Evolutionary conservation across 139 green algal species (phyloP).

Genomic region (Mychonastes homosphaera): DNA sequence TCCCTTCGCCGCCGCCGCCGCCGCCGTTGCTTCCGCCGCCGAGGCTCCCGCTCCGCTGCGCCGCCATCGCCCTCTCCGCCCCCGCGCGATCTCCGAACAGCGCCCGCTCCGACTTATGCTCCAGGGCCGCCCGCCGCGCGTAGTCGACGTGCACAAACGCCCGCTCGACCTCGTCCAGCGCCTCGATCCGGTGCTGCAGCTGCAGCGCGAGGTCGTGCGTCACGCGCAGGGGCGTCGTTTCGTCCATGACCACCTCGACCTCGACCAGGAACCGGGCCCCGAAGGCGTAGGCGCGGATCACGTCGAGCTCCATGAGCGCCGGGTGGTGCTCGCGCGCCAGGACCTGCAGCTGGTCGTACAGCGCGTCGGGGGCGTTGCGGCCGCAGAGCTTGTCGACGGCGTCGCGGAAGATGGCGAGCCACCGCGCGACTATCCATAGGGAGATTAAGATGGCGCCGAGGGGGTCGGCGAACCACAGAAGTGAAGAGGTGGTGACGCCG

Average conservation of each 20-base stretch:
- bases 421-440: conserved; percentile 55
- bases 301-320: conserved; percentile 16
- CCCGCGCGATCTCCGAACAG: no score
- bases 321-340: conserved; percentile 42
- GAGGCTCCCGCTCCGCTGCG: no score
- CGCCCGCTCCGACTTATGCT: conserved; percentile 11
- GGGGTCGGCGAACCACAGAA: conserved; percentile 55
- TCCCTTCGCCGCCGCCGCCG: no score
- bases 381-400: conserved; percentile 66
- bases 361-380: conserved; percentile 31
- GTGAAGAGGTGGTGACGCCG: background rate
- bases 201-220: conserved; percentile 56
- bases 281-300: conserved; percentile 6
- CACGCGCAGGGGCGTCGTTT: conserved; percentile 40
- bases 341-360: conserved; percentile 34
- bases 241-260: conserved; percentile 59
- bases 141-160: conserved; percentile 75
- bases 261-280: conserved; percentile 53
- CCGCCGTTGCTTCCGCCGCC: no score
- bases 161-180: conserved; percentile 53
- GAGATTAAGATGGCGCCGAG: conserved; percentile 47
- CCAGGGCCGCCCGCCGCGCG: conserved; percentile 10
- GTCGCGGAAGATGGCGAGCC: conserved; percentile 53
- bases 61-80: no score
- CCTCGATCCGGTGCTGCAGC: conserved; percentile 67